Base-by-base conservation (phyloP, 1,284 basidiomycete genomes). In the Uromyces viciae-fabae region DNA sequence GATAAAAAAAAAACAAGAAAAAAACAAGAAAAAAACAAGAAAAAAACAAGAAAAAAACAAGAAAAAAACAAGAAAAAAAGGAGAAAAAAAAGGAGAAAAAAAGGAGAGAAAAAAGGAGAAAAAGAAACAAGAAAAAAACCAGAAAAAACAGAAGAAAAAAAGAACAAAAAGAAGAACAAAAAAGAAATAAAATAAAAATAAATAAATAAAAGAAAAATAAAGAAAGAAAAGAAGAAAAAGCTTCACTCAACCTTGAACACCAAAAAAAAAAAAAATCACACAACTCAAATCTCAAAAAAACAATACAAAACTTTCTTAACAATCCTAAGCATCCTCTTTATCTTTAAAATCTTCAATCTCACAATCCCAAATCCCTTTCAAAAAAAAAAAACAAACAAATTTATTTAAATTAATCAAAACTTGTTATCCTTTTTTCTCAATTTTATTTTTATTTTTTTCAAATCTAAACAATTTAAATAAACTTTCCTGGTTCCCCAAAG, bases 1-100 rank as follows among this genome's bases (percentile, higher is more conserved):
- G 3, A 49, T 22, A 42, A 69, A 36, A 40, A 25, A 69, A 42
- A 69, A 69, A 33, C 3, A 69, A 42, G 33, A 22, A 4, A 31
- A 69, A 69, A n/a, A 69, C 5, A 49, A 69, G 8, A 69, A 69
- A 69, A 42, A 9, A 69, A 69, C 3, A 43, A 25, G 43, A 69
- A 69, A n/a, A 49, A 38, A 69, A 69, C 22, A 69, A 42, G 9
- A 69, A 3, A 69, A 69, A 42, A 69, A 33, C 14, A 49, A 38
- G n/a, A 33, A 69, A 69, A 69, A 69, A 31, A 40, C 14, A 69
- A 5, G 38, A 40, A 40, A 40, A 42, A 5, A 42, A 69, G 33
- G 42, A 11, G 33, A 42, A 40, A 69, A 22, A 40, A 42, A 38
- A 42, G n/a, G 33, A 69, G 22, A 11, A 31, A 38, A 42, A 42